phyloP scores from a whole-genome alignment of 2,329 filamentous ascomycete species.

The Biscogniauxia sp. region DNA sequence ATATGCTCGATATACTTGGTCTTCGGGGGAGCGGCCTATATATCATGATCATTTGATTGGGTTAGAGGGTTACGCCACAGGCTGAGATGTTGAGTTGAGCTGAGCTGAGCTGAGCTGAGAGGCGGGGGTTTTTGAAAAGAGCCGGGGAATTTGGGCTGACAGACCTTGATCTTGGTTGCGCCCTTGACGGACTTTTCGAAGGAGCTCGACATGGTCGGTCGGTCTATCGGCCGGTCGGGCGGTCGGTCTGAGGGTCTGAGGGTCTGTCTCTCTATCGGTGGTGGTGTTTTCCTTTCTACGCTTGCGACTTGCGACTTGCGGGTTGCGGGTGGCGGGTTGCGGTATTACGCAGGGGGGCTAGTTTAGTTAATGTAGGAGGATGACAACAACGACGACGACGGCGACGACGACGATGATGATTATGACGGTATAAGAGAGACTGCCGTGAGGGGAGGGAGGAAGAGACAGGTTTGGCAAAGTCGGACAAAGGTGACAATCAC shows the following conservation, averaged over 20 bases:
- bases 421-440: not conserved
- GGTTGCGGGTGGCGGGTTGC: too few species aligned
- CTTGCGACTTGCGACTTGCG: too few species aligned
- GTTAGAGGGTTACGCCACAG: conserved; percentile 10
- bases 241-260: not conserved
- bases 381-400: not conserved
- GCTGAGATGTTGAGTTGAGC: not conserved
- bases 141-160: conserved; percentile 15
- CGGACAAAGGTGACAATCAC: conserved; percentile 22
- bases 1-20: conserved; percentile 99
- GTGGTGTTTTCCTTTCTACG: too few species aligned
- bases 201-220: conserved; percentile 67
- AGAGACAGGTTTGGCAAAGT: conserved; percentile 16
- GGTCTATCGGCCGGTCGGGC: not conserved
- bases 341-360: conserved; percentile 3
- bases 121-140: too few species aligned
- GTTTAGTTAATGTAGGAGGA: not conserved
- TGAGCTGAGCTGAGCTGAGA: too few species aligned
- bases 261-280: too few species aligned
- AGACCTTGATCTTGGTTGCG: conserved; percentile 94
- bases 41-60: conserved; percentile 34
- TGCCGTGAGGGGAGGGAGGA: conserved; percentile 6
- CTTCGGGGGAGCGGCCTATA: conserved; percentile 83
- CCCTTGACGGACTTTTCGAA: conserved; percentile 99
- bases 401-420: too few species aligned